Percentiles rank a stretch among this genome's conserved stretches.
Conservation (phyloP, 2,329 filamentous ascomycete genomes). For the Grosmannia huntii region DNA sequence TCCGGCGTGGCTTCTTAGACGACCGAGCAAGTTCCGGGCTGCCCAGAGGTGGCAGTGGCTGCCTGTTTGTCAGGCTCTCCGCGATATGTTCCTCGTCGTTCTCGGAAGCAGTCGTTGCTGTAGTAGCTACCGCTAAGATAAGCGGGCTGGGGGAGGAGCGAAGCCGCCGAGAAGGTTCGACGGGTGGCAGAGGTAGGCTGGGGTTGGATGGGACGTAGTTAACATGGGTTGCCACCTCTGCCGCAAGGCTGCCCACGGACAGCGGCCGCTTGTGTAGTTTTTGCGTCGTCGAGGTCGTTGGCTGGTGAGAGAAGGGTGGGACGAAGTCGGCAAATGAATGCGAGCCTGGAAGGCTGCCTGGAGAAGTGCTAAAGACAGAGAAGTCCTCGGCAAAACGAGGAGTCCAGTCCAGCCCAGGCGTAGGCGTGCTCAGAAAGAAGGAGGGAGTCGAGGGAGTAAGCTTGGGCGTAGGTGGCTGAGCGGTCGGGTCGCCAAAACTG, state of each 20-base stretch:
- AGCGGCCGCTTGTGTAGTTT: slow-evolving; percentile 29
- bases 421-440: slow-evolving; percentile 29
- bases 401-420: slow-evolving; percentile 31
- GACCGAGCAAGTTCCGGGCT: slow-evolving; percentile 17
- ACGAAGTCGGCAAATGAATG: slow-evolving; percentile 33
- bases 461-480: slow-evolving; percentile 45
- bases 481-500: slow-evolving; percentile 53
- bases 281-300: slow-evolving; percentile 12
- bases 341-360: slow-evolving; percentile 39
- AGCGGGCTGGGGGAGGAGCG: slow-evolving; percentile 42
- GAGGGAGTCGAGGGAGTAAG: slow-evolving; percentile 38
- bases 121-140: slow-evolving; percentile 14
- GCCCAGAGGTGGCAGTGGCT: slow-evolving; percentile 11
- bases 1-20: slow-evolving; percentile 33
- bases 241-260: slow-evolving; percentile 35
- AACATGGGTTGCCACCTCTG: slow-evolving; percentile 46
- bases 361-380: slow-evolving; percentile 52
- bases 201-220: slow-evolving; percentile 45
- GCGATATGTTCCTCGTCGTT: background rate
- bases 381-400: slow-evolving; percentile 53
- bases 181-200: slow-evolving; percentile 42
- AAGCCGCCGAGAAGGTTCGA: slow-evolving; percentile 44
- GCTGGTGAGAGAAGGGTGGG: slow-evolving; percentile 18
- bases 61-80: slow-evolving; percentile 1
- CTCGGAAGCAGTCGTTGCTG: background rate